Conservation (phyloP, 2,329 filamentous ascomycete genomes). For the Fusarium hostae region DNA sequence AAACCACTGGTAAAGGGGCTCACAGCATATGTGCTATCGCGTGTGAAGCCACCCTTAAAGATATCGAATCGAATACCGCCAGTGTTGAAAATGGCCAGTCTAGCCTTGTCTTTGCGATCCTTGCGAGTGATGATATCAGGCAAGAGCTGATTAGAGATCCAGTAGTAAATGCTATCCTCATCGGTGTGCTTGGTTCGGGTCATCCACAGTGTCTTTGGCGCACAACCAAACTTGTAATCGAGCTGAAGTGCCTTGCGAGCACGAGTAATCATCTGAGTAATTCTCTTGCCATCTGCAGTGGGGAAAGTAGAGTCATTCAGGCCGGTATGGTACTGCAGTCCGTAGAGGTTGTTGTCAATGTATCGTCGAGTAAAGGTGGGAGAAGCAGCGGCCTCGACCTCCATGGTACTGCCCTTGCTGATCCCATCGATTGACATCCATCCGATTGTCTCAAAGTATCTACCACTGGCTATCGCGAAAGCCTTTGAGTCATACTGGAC, state of each 20-base stretch:
- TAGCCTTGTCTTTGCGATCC: conserved; percentile 68
- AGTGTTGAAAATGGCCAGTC: conserved; percentile 84
- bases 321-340: conserved; percentile 82
- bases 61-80: conserved; percentile 95
- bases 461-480: conserved; percentile 84
- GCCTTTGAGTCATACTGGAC: conserved; percentile 81
- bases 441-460: conserved; percentile 95
- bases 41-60: conserved; percentile 90
- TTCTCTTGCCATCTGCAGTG: conserved; percentile 78
- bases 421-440: conserved; percentile 87
- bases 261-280: conserved; percentile 74
- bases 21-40: conserved; percentile 85
- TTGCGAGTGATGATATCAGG: conserved; percentile 71
- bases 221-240: conserved; percentile 83
- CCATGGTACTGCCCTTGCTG: conserved; percentile 45
- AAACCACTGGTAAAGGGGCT: conserved; percentile 89
- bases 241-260: conserved; percentile 78
- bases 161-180: conserved; percentile 80
- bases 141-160: conserved; percentile 80
- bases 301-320: conserved; percentile 78
- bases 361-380: conserved; percentile 81
- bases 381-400: conserved; percentile 47
- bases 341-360: conserved; percentile 93
- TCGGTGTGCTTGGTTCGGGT: conserved; percentile 79
- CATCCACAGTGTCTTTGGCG: conserved; percentile 84